Evolutionary conservation across 306 rosid species (phyloP).

Genomic region (Neltuma alba): DNA sequence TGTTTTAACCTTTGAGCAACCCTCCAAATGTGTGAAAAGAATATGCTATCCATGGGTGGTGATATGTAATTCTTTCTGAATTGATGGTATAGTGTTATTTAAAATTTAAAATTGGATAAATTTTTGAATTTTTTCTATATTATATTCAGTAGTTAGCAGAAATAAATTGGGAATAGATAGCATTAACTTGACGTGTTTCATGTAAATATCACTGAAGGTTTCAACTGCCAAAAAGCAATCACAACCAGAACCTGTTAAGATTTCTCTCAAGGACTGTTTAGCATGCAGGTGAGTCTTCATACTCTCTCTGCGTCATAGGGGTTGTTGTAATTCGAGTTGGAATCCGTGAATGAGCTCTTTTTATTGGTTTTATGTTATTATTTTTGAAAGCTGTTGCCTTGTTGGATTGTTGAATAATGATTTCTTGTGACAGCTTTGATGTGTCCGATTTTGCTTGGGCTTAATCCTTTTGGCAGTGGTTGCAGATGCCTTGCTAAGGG

Average conservation of each 20-base stretch:
- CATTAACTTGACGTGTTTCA: neutral
- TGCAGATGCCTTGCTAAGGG: neutral
- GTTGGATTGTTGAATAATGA: neutral
- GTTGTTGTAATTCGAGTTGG: neutral
- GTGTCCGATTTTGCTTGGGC: neutral
- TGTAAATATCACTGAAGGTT: conserved; percentile 52
- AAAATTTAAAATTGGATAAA: neutral
- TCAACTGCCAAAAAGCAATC: conserved; percentile 53
- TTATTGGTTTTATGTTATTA: neutral
- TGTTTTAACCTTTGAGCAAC: neutral
- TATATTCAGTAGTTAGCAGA: neutral
- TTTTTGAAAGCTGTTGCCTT: neutral
- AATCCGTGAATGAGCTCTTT: neutral
- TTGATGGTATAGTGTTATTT: neutral
- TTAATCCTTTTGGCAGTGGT: neutral
- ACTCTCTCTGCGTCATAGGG: conserved; percentile 1
- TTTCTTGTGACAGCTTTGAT: neutral
- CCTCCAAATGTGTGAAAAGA: neutral
- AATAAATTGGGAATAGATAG: neutral
- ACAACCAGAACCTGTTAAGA: conserved; percentile 82
- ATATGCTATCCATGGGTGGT: neutral
- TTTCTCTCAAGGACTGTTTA: conserved; percentile 95
- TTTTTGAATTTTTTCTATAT: neutral
- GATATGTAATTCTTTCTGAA: neutral
- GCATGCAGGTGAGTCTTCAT: conserved; percentile 79